These are phyloP conservation scores for Solanum aculeatissimum DNA, from an alignment of 305 asterid species.

Conservation along the genomic window DNA sequence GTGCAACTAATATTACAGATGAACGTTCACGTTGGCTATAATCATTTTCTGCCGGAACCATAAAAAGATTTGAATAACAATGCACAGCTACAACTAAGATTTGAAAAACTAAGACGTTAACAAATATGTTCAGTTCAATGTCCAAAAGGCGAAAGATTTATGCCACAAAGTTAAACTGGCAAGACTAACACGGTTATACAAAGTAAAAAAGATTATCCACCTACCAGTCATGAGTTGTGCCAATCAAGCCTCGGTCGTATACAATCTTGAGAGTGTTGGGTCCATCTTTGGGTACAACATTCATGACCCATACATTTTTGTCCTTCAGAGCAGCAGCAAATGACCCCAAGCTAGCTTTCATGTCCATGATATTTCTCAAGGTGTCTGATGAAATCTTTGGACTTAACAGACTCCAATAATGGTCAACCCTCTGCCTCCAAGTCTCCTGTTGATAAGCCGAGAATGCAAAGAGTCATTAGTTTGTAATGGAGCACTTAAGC, in stretches of 20 bases:
- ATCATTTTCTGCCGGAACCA: background rate
- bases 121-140: background rate
- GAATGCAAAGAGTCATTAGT: background rate
- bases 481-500: background rate
- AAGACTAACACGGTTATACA: background rate
- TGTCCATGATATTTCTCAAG: conserved; percentile 78
- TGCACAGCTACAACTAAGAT: background rate
- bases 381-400: conserved; percentile 60
- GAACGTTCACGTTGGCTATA: background rate
- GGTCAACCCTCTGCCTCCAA: conserved; percentile 69
- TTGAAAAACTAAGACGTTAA: background rate
- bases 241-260: conserved; percentile 79
- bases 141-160: background rate
- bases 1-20: background rate
- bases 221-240: conserved; percentile 81
- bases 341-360: conserved; percentile 90
- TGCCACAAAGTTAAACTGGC: background rate
- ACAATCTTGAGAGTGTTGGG: conserved; percentile 82
- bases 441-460: conserved; percentile 34
- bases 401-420: conserved; percentile 62
- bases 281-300: conserved; percentile 82
- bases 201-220: background rate
- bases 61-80: background rate
- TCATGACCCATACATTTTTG: conserved; percentile 90
- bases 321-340: conserved; percentile 89